phyloP scores from a whole-genome alignment of 257 asterid genomes.

The Scutellaria barbata region DNA sequence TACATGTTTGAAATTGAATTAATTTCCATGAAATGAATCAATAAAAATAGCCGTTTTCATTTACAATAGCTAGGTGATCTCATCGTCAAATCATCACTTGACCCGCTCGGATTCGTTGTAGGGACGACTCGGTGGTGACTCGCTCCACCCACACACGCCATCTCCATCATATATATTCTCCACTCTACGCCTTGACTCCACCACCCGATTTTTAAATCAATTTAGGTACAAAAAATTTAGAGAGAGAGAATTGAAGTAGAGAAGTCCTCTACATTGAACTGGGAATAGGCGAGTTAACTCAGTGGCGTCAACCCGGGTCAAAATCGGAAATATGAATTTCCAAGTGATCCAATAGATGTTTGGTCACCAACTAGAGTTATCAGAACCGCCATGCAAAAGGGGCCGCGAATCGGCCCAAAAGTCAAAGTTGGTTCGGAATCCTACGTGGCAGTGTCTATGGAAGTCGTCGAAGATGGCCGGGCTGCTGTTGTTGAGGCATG shows the following conservation, averaged over 20 bases:
- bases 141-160: slow-evolving; percentile 60
- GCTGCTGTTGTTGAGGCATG: slow-evolving; percentile 16
- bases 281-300: background rate
- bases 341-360: background rate
- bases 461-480: slow-evolving; percentile 57
- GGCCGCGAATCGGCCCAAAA: slow-evolving; percentile 69
- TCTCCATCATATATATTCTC: slow-evolving; percentile 43
- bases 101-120: no score
- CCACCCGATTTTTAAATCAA: slow-evolving; percentile 20
- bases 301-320: slow-evolving; percentile 33
- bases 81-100: no score
- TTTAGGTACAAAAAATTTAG: slow-evolving; percentile 16
- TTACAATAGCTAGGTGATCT: no score
- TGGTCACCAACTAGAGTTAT: slow-evolving; percentile 37
- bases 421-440: slow-evolving; percentile 48
- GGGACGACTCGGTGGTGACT: slow-evolving; percentile 71
- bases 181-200: slow-evolving; percentile 28
- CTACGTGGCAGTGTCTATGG: slow-evolving; percentile 53
- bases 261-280: no score
- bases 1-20: no score
- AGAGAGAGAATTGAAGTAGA: background rate
- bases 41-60: no score
- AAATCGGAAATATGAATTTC: background rate
- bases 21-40: no score
- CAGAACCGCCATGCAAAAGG: slow-evolving; percentile 54